Evolutionary conservation across 1,284 basidiomycete species (phyloP).

Genomic region (Dichomitus squalens): DNA sequence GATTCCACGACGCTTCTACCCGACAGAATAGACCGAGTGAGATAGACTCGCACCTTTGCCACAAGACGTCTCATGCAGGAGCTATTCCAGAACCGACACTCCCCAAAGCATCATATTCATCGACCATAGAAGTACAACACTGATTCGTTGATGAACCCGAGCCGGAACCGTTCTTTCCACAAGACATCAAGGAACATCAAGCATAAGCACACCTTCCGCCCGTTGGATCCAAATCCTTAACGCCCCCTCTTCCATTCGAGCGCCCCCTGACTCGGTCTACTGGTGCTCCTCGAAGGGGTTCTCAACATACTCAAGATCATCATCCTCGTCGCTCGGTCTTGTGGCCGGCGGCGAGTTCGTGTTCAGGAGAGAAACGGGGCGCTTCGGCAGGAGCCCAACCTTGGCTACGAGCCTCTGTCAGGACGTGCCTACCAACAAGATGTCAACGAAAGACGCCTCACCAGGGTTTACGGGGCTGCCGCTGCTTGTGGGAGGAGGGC

Average conservation of each 20-base stretch:
- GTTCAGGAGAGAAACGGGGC: constrained; percentile 68
- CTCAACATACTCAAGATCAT: constrained; percentile 66
- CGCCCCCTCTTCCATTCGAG: neutral
- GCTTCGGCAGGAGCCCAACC: constrained; percentile 74
- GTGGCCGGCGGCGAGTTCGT: constrained; percentile 35
- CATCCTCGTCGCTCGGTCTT: constrained; percentile 43
- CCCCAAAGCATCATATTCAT: too few relatives aligned
- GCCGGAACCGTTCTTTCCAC: neutral
- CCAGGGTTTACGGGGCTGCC: constrained; percentile 37
- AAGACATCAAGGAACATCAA: neutral
- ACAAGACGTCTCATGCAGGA: too few relatives aligned
- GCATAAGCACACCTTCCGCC: neutral
- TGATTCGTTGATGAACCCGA: too few relatives aligned
- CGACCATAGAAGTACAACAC: too few relatives aligned
- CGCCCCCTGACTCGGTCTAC: constrained; percentile 1
- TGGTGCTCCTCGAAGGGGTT: constrained; percentile 62
- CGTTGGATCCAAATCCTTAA: neutral
- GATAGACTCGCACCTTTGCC: too few relatives aligned
- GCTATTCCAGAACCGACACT: too few relatives aligned
- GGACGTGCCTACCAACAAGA: neutral
- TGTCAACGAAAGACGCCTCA: constrained; percentile 16
- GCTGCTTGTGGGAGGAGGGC: constrained; percentile 30
- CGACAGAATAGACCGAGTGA: too few relatives aligned
- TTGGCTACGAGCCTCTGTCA: constrained; percentile 41
- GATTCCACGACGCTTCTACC: too few relatives aligned